Base-by-base conservation (phyloP, 208 protist species). In the Zelonia costaricensis region DNA sequence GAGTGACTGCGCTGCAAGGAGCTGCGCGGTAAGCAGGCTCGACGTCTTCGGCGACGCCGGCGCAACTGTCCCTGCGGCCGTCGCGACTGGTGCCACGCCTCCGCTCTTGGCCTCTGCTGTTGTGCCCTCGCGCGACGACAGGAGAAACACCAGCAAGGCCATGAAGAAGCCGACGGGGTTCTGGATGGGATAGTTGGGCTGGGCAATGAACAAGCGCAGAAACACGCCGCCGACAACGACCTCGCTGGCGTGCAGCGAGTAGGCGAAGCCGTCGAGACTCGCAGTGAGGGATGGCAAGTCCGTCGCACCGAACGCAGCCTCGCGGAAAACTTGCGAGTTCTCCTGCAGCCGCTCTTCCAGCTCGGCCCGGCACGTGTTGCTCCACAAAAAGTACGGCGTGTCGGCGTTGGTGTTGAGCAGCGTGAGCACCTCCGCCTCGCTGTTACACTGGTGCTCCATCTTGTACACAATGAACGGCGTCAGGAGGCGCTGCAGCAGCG, bases 321-420 rank as follows among this genome's bases (percentile, higher is more conserved):
- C 72, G 48, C 63, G 69, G 53, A 74, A 87, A 5, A 48, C 61
- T 23, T 80, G 61, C 28, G 83, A 91, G 40, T 91, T 85, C 16
- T 10, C 30, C 9, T 70, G 45, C 18, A 94, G 47, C 18, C 92
- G 55, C n/a, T 95, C 84, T 33, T 70, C 48, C 52, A 97, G 66
- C 74, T 97, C 89, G 1, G 64, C 45, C 23, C 91, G 82, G n/a
- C 73, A 85, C 10, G 68, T 46, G 74, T 97, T 94, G 67, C 93
- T 90, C 91, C 93, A 97, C 23, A 96, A 30, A 56, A 96, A 80
- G 61, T 93, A 91, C 40, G 92, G 92, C 15, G 78, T 93, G 18
- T 91, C 84, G 18, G 77, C 68, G 76, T 98, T 97, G 40, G 63
- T 80, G 74, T 92, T 97, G 16, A 97, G 60, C 35, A 91, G 47